Percentiles rank a stretch among this genome's conserved stretches.
phyloP scores from a whole-genome alignment of 2,329 filamentous ascomycete genomes.

The Coleophoma crateriformis region DNA sequence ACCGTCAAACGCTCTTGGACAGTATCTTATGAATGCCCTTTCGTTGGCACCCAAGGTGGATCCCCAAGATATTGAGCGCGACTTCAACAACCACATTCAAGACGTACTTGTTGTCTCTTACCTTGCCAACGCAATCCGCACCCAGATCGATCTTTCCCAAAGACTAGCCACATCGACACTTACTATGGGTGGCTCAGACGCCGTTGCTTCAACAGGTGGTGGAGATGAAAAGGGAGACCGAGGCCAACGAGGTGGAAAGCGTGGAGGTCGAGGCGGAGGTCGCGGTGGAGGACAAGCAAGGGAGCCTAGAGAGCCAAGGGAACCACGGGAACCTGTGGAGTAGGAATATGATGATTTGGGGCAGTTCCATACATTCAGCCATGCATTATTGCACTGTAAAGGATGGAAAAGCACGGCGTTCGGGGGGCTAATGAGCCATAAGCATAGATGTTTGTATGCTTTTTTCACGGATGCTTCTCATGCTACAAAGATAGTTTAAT shows the following conservation, averaged over 20 bases:
- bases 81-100: constrained; percentile 99
- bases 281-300: constrained; percentile 45
- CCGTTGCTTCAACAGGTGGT: constrained; percentile 26
- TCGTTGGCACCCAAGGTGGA: constrained; percentile 94
- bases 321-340: constrained; percentile 48
- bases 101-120: constrained; percentile 98
- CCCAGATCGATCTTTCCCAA: constrained; percentile 97
- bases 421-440: constrained; percentile 43
- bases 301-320: constrained; percentile 38
- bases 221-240: constrained; percentile 39
- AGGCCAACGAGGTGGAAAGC: constrained; percentile 37
- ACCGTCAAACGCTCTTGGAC: constrained; percentile 85
- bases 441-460: constrained; percentile 19
- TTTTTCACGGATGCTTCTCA: constrained; percentile 2
- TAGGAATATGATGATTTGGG: constrained; percentile 24
- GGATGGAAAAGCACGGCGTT: constrained; percentile 30
- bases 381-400: constrained; percentile 26
- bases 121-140: constrained; percentile 96
- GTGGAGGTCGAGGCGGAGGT: constrained; percentile 43
- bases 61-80: constrained; percentile 80
- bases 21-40: constrained; percentile 91
- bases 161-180: constrained; percentile 78
- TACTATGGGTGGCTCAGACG: constrained; percentile 45
- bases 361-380: constrained; percentile 20
- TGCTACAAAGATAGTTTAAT: constrained; percentile 8